Evolutionary conservation across 306 rosid genomes (phyloP).

Genomic region (Datisca glomerata): DNA sequence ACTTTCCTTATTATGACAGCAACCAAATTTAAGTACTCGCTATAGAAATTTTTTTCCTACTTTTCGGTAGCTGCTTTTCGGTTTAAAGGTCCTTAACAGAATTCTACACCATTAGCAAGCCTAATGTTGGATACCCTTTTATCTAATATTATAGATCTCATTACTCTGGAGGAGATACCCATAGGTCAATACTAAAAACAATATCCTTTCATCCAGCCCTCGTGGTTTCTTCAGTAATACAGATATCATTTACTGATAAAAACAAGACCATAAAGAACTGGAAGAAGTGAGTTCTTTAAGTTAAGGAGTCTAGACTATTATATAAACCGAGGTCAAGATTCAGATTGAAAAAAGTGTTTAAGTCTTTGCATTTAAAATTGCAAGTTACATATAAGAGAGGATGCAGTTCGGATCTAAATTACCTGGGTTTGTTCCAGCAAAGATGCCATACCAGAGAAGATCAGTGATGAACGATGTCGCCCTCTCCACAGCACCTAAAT

Average conservation of each 20-base stretch:
- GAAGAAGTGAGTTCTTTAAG: too few relatives aligned
- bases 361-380: background rate
- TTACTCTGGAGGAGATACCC: too few relatives aligned
- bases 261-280: too few relatives aligned
- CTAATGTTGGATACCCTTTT: background rate
- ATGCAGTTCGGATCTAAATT: constrained; percentile 18
- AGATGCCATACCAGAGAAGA: constrained; percentile 94
- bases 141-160: background rate
- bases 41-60: background rate
- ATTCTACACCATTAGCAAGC: background rate
- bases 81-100: background rate
- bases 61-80: background rate
- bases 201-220: too few relatives aligned
- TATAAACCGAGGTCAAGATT: background rate
- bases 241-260: too few relatives aligned
- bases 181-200: too few relatives aligned
- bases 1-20: too few relatives aligned
- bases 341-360: background rate
- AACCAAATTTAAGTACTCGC: background rate
- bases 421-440: constrained; percentile 99
- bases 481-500: constrained; percentile 98
- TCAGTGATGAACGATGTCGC: constrained; percentile 98
- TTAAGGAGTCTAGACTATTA: background rate
- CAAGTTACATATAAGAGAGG: constrained; percentile 7
- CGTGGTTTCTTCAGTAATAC: too few relatives aligned